Conservation (phyloP, 176 grass and related monocot genomes). For the Oryza rufipogon region DNA sequence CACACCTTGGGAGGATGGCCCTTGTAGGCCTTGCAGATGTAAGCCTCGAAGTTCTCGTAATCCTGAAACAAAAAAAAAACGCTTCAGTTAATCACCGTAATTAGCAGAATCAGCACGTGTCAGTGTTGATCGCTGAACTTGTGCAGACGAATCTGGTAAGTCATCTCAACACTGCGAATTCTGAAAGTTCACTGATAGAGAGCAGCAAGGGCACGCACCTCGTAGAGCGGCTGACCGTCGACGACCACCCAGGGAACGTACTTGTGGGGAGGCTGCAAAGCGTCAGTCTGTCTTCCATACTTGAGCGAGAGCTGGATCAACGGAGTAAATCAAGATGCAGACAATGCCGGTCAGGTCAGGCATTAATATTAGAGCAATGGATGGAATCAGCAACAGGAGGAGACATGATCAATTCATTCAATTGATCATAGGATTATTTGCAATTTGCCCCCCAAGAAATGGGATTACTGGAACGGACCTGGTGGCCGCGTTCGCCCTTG, state of each 20-base stretch:
- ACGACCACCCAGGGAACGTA: constrained; percentile 97
- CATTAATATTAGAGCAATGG: not conserved
- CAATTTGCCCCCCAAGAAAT: too few relatives aligned
- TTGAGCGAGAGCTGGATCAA: constrained; percentile 70
- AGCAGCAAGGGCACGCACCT: constrained; percentile 35
- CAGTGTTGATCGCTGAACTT: not conserved
- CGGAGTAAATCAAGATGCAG: not conserved
- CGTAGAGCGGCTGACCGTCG: constrained; percentile 70
- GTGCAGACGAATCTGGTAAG: not conserved
- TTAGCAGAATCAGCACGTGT: not conserved
- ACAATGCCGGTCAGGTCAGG: not conserved
- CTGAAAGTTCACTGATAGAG: not conserved
- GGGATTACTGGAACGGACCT: constrained; percentile 36
- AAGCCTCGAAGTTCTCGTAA: constrained; percentile 70
- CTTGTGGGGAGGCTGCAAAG: constrained; percentile 70
- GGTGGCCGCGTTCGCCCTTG: constrained; percentile 51
- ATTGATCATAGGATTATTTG: not conserved
- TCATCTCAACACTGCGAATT: not conserved
- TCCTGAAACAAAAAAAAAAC: constrained; percentile 48
- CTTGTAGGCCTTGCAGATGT: constrained; percentile 83
- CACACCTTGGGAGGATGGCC: constrained; percentile 61
- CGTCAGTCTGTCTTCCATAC: constrained; percentile 72
- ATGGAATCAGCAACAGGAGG: not conserved
- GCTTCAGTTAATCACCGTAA: not conserved
- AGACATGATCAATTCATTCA: not conserved